Evolutionary conservation across 2,329 filamentous ascomycete species (phyloP).

Genomic region (Paradendryphiella salina): DNA sequence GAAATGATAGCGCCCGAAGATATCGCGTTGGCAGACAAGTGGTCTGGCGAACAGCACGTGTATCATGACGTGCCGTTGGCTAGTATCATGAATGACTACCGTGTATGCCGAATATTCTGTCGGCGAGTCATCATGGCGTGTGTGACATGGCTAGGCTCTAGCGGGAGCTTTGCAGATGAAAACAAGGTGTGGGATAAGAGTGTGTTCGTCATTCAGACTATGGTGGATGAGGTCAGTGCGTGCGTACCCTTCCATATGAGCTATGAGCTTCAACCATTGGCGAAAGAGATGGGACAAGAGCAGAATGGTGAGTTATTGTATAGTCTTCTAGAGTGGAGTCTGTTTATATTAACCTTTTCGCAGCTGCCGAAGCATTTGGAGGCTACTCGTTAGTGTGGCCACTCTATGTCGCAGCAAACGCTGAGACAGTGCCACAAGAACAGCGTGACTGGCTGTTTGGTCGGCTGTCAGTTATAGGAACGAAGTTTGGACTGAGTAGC

Average conservation of each 20-base stretch:
- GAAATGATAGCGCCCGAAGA: constrained; percentile 32
- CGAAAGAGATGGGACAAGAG: constrained; percentile 41
- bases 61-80: constrained; percentile 48
- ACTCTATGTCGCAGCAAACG: constrained; percentile 46
- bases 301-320: constrained; percentile 34
- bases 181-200: constrained; percentile 23
- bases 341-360: constrained; percentile 12
- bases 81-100: constrained; percentile 49
- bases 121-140: constrained; percentile 46
- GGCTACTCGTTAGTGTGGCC: constrained; percentile 50
- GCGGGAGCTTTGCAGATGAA: constrained; percentile 14
- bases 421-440: constrained; percentile 41
- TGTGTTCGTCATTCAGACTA: constrained; percentile 40
- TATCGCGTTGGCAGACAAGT: constrained; percentile 35
- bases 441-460: constrained; percentile 46
- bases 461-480: constrained; percentile 44
- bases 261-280: constrained; percentile 44
- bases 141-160: constrained; percentile 32
- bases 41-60: constrained; percentile 47
- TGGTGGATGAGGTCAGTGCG: constrained; percentile 48
- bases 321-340: background rate
- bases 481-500: constrained; percentile 42
- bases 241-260: constrained; percentile 47
- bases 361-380: constrained; percentile 47
- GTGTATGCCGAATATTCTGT: constrained; percentile 48